Conservation (phyloP, 2,329 filamentous ascomycete species). For the Xylaria sp. region DNA sequence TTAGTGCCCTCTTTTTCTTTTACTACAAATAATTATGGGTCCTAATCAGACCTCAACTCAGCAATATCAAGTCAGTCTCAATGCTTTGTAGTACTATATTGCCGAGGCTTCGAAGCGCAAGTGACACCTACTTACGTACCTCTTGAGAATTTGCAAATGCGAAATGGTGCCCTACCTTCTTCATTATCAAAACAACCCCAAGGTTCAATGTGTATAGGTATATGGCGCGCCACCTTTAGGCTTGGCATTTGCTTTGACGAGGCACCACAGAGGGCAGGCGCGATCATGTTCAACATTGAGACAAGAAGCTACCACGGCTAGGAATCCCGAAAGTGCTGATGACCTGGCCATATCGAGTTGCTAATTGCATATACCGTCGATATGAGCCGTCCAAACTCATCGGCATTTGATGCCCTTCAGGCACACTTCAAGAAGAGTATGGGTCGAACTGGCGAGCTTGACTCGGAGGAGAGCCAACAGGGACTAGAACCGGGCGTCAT, state of each 20-base stretch:
- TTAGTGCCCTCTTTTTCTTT: background rate
- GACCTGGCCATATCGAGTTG: background rate
- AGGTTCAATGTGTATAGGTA: background rate
- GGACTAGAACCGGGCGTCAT: background rate
- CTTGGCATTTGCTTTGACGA: conserved; percentile 14
- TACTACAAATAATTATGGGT: background rate
- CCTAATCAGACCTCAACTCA: background rate
- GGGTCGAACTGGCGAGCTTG: background rate
- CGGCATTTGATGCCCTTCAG: conserved; percentile 44
- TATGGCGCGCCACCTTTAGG: background rate
- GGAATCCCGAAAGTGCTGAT: conserved; percentile 1
- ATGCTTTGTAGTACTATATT: background rate
- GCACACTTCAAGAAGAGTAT: conserved; percentile 40
- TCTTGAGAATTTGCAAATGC: background rate
- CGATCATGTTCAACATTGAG: background rate
- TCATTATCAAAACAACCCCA: no score
- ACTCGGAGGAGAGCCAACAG: conserved; percentile 14
- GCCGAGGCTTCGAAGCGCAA: background rate
- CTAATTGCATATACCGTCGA: conserved; percentile 16
- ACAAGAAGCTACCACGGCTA: background rate
- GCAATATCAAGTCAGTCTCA: no score
- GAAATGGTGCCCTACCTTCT: background rate
- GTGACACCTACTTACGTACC: background rate
- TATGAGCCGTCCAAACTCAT: conserved; percentile 43
- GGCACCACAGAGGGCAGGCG: background rate